Base-by-base conservation (phyloP, 345 rosid genomes). In the Cardiospermum halicacabum region DNA sequence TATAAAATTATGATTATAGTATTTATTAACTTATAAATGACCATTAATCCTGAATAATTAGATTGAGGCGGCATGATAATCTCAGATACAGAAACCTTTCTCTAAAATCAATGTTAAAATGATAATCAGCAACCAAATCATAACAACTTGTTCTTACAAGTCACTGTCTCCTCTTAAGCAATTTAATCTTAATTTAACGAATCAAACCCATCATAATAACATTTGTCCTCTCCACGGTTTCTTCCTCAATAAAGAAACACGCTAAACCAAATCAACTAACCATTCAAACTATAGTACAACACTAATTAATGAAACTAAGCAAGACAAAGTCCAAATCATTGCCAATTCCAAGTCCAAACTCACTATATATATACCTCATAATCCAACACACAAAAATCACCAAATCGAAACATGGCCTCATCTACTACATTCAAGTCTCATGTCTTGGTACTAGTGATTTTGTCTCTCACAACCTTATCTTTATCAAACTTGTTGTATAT, bases 351-450 rank as follows among this genome's bases (percentile, higher is more conserved):
- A 2, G 53, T 60, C 65, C 53, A 60, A 43, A 5, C 9, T 34
- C 2, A 47, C 64, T 60, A 60, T 43, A 60, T 25, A 60, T 60
- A 48, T 21, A 19, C 21, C n/a, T n/a, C 31, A 7, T 10, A 62
- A 11, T 1, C 5, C 65, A 21, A 7, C 21, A 13, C 3, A 1
- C 56, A 39, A 39, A n/a, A n/a, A n/a, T n/a, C n/a, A n/a, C n/a
- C n/a, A n/a, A n/a, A 37, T 60, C 62, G 12, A 58, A 55, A 31
- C 18, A 79, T 75, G 80, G 74, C 43, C 60, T 63, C 70, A 19
- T 5, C 53, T 12, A 48, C 58, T 65, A 22, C 19, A 22, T 36
- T 57, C 21, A 39, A 30, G 21, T 50, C 62, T 51, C 62, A 40
- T 26, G 24, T 55, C 56, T 28, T 77, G 25, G 36, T 77, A 7